Conservation (phyloP, 306 rosid species). For the Hylodesmum podocarpum region DNA sequence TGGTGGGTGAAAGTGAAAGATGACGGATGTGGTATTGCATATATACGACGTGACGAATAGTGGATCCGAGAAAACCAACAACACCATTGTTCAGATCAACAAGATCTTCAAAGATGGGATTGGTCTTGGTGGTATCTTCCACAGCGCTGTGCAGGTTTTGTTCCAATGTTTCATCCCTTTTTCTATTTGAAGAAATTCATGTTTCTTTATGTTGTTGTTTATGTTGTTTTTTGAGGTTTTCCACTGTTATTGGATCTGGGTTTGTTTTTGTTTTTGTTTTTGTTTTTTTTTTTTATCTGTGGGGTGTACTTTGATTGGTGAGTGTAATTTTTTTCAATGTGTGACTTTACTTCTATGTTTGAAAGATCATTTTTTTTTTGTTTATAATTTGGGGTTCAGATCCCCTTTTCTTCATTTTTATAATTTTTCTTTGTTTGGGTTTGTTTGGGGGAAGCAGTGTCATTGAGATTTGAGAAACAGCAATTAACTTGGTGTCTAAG, state of each 20-base stretch:
- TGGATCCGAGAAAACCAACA: constrained; percentile 97
- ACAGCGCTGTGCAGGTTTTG: constrained; percentile 92
- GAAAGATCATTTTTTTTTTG: background rate
- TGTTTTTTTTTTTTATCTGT: too few relatives aligned
- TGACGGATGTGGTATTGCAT: constrained; percentile 84
- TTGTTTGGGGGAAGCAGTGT: background rate
- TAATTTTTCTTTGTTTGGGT: background rate
- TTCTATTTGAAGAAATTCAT: constrained; percentile 1
- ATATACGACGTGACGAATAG: constrained; percentile 95
- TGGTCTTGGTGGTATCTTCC: constrained; percentile 96
- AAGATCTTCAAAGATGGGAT: constrained; percentile 98
- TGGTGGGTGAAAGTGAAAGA: constrained; percentile 43
- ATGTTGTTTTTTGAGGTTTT: constrained; percentile 24
- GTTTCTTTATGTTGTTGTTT: background rate
- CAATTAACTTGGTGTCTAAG: background rate
- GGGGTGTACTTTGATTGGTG: too few relatives aligned
- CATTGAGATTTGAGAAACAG: constrained; percentile 13
- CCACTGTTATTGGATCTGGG: constrained; percentile 40
- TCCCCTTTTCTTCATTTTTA: background rate
- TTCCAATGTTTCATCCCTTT: background rate
- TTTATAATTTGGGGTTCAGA: background rate
- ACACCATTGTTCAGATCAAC: constrained; percentile 92
- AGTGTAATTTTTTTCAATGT: constrained; percentile 7
- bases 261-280: background rate
- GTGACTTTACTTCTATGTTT: background rate